Evolutionary conservation across 495 filamentous ascomycete species (phyloP).

Genomic region (Sordaria brevicollis): DNA sequence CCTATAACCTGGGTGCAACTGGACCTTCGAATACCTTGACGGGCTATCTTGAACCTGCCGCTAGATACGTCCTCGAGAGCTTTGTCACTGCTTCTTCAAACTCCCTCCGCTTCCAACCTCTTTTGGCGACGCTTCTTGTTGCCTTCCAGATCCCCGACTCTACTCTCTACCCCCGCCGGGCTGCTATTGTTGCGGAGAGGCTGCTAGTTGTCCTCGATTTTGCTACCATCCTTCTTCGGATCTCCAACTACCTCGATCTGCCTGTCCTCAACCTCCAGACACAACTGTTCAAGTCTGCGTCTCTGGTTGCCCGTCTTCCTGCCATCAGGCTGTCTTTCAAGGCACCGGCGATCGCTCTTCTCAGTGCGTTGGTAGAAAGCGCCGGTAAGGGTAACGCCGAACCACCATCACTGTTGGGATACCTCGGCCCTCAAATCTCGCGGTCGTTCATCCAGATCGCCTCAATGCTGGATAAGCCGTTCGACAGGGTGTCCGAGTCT

Average conservation of each 20-base stretch:
- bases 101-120: constrained; percentile 64
- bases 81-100: constrained; percentile 60
- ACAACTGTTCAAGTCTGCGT: constrained; percentile 67
- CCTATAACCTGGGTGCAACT: constrained; percentile 59
- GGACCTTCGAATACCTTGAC: constrained; percentile 49
- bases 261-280: constrained; percentile 57
- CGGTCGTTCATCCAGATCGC: constrained; percentile 74
- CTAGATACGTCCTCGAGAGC: constrained; percentile 62
- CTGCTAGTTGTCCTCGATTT: constrained; percentile 55
- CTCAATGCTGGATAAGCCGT: constrained; percentile 66
- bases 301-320: constrained; percentile 67
- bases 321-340: constrained; percentile 59
- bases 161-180: constrained; percentile 50
- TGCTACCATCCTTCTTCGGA: constrained; percentile 54
- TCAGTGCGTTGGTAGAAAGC: constrained; percentile 64
- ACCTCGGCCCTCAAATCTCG: constrained; percentile 70
- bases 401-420: constrained; percentile 81
- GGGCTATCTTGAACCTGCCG: constrained; percentile 52
- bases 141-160: constrained; percentile 55
- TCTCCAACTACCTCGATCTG: constrained; percentile 52
- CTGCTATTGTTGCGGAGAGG: constrained; percentile 49
- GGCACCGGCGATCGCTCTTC: constrained; percentile 51
- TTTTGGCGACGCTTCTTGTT: constrained; percentile 59
- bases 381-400: constrained; percentile 54
- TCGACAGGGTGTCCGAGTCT: constrained; percentile 49